Conservation (phyloP, 2,329 filamentous ascomycete genomes). For the Lachnellula arida region DNA sequence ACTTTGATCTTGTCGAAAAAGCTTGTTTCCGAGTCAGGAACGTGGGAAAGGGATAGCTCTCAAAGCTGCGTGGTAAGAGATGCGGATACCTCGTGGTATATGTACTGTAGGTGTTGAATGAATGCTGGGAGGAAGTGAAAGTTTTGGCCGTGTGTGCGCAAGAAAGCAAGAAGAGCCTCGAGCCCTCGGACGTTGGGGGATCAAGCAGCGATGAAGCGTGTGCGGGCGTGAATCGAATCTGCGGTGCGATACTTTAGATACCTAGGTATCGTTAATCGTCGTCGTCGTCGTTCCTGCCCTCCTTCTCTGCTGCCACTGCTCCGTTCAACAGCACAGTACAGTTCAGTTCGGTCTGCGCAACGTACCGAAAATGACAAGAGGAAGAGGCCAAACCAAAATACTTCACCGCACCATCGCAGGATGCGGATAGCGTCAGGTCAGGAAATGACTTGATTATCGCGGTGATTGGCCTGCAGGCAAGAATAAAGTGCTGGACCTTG, state of each 20-base stretch:
- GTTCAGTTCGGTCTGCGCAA: background rate
- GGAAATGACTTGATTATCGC: conserved; percentile 5
- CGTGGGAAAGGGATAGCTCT: background rate
- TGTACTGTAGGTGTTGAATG: background rate
- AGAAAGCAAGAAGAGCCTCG: conserved; percentile 15
- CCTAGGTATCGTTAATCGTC: background rate
- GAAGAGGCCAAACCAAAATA: background rate
- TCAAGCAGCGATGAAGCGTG: conserved; percentile 24
- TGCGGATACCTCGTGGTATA: background rate
- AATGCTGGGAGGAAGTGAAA: background rate
- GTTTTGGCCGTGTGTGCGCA: background rate
- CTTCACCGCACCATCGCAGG: background rate
- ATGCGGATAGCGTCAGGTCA: background rate
- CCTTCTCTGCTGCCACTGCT: background rate
- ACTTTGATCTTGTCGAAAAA: background rate
- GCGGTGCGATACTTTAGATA: background rate
- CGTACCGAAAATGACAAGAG: background rate
- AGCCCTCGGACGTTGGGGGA: conserved; percentile 19
- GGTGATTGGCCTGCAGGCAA: conserved; percentile 12
- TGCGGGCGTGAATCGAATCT: background rate
- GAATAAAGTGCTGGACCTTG: background rate
- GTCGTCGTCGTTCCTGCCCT: background rate
- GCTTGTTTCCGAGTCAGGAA: background rate
- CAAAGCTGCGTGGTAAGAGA: background rate
- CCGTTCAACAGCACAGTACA: background rate